Conservation (phyloP, 148 eudicot genomes). For the Oxyria digyna region DNA sequence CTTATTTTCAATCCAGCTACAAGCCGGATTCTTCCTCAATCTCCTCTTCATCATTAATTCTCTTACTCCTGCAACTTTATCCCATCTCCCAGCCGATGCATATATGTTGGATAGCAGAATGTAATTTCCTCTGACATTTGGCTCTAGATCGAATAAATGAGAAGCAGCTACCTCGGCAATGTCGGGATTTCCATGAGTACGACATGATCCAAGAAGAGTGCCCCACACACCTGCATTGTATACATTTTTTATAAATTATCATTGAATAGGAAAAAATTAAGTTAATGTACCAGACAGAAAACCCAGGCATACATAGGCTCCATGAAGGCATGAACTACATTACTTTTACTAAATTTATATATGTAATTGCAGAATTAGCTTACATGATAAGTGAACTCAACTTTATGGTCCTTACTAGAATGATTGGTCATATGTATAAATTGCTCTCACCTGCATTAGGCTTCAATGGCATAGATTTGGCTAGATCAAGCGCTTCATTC, state of each 20-base stretch:
- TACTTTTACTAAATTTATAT: too few relatives aligned
- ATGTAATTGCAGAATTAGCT: too few relatives aligned
- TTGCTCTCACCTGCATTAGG: conserved; percentile 44
- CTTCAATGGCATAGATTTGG: conserved; percentile 32
- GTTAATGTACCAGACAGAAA: too few relatives aligned
- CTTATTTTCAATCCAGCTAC: conserved; percentile 71
- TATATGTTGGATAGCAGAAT: conserved; percentile 42
- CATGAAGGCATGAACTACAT: too few relatives aligned
- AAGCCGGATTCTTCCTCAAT: conserved; percentile 64
- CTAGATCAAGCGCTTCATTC: conserved; percentile 43
- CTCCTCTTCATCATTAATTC: conserved; percentile 47
- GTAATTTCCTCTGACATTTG: conserved; percentile 38
- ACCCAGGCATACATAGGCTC: too few relatives aligned
- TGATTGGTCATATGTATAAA: too few relatives aligned
- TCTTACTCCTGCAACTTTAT: conserved; percentile 30
- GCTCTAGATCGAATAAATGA: conserved; percentile 42
- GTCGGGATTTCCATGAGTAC: conserved; percentile 48
- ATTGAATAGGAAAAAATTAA: too few relatives aligned
- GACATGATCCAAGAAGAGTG: conserved; percentile 56
- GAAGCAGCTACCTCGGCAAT: conserved; percentile 51
- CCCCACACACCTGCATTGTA: conserved; percentile 61
- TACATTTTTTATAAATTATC: too few relatives aligned
- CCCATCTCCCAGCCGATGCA: conserved; percentile 43
- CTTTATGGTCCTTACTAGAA: too few relatives aligned
- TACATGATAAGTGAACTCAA: too few relatives aligned